Percentiles rank a stretch among this genome's conserved stretches.
These are phyloP conservation scores for Parathielavia appendiculata DNA, from an alignment of 495 filamentous ascomycete genomes.

Conservation along the genomic window DNA sequence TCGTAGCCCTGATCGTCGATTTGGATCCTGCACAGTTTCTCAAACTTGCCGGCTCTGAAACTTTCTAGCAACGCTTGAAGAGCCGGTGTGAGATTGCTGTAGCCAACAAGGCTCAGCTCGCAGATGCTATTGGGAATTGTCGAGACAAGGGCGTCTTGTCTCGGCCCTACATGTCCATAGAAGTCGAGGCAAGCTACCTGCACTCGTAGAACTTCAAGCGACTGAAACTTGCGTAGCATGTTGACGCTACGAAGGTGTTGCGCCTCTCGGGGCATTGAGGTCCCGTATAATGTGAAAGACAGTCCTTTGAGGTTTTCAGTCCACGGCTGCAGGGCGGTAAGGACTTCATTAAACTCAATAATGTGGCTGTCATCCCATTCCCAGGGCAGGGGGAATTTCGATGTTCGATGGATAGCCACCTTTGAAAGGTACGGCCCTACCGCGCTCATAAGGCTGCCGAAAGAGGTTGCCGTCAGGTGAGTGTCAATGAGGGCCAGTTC, in stretches of 20 bases:
- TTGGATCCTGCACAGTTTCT: background rate
- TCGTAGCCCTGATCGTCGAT: background rate
- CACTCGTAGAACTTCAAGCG: background rate
- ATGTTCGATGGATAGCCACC: background rate
- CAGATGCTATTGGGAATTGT: too few species aligned
- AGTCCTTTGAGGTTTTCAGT: background rate
- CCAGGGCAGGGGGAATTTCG: background rate
- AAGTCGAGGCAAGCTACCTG: background rate
- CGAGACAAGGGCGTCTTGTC: background rate
- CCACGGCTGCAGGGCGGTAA: background rate
- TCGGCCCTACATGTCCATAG: background rate
- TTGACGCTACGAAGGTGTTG: background rate
- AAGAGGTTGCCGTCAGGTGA: background rate
- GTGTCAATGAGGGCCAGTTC: background rate
- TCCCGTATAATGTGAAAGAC: background rate
- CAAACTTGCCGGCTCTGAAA: background rate
- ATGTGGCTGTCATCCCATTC: too few species aligned
- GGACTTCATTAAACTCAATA: background rate
- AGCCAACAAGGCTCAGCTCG: too few species aligned
- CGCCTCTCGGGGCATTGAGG: too few species aligned
- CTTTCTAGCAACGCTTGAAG: too few species aligned
- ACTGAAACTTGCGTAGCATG: background rate
- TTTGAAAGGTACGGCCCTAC: background rate
- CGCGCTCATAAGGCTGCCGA: background rate
- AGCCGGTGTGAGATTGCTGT: too few species aligned